Conservation (phyloP, 139 green algal genomes). For the Mychonastes homosphaera region DNA sequence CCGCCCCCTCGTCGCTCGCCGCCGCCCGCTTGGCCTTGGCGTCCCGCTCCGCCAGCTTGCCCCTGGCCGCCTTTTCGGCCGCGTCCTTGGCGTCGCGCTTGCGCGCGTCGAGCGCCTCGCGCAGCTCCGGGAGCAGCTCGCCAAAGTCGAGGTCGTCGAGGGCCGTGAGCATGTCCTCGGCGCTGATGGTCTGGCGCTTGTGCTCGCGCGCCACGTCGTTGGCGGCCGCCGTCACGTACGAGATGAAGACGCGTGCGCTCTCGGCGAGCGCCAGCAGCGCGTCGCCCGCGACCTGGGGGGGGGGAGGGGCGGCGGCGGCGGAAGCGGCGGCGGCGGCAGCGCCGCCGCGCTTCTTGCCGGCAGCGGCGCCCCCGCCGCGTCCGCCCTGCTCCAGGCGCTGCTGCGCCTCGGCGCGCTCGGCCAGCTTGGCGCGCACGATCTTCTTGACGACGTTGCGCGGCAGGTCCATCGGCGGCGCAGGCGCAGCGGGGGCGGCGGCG, state of each 20-base stretch:
- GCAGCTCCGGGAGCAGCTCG: slow-evolving; percentile 56
- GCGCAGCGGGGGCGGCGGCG: too few species aligned
- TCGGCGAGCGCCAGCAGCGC: slow-evolving; percentile 67
- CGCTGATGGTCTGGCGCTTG: slow-evolving; percentile 68
- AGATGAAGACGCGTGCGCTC: slow-evolving; percentile 69
- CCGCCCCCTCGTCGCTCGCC: neutral
- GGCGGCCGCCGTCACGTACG: slow-evolving; percentile 69
- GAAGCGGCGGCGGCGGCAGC: too few species aligned
- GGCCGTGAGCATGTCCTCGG: slow-evolving; percentile 65
- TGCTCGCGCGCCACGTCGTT: slow-evolving; percentile 73
- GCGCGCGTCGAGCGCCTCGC: slow-evolving; percentile 39
- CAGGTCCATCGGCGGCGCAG: too few species aligned
- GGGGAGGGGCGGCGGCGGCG: too few species aligned
- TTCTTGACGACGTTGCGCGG: slow-evolving; percentile 65
- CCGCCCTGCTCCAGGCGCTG: too few species aligned
- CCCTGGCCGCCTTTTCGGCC: neutral
- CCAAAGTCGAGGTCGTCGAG: slow-evolving; percentile 72
- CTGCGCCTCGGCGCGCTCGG: too few species aligned
- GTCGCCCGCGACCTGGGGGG: too few species aligned
- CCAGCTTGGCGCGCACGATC: slow-evolving; percentile 65
- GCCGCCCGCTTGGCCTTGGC: neutral
- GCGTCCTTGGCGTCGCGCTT: neutral
- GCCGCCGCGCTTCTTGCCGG: too few species aligned
- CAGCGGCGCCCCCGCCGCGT: too few species aligned
- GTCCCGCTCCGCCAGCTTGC: neutral